These are phyloP conservation scores for Fonsecaea pugnacius DNA, from an alignment of 2,329 filamentous ascomycete species.

Conservation along the genomic window DNA sequence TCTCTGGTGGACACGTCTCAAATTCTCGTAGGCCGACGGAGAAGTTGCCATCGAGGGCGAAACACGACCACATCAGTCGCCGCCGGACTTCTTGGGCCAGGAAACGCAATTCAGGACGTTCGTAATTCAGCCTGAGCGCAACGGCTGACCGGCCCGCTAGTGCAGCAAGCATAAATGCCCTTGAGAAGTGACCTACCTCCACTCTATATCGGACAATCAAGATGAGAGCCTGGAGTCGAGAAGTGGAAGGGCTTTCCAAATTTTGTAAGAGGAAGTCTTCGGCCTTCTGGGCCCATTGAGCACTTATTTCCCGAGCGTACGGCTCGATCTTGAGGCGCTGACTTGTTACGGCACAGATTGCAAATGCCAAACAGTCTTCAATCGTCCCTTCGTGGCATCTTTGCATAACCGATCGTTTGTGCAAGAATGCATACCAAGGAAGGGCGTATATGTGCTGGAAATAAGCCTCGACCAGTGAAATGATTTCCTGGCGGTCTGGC, in stretches of 20 bases:
- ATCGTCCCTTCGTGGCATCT: conserved; percentile 27
- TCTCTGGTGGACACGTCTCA: conserved; percentile 52
- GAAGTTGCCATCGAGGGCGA: conserved; percentile 55
- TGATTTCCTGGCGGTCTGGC: conserved; percentile 14
- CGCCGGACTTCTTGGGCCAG: conserved; percentile 51
- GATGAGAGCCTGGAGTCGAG: conserved; percentile 30
- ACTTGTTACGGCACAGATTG: conserved; percentile 28
- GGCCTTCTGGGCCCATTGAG: conserved; percentile 24
- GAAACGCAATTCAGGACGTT: conserved; percentile 52
- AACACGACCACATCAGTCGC: conserved; percentile 56
- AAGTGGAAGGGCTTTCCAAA: conserved; percentile 26
- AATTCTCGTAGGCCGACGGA: conserved; percentile 55
- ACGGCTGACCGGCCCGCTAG: conserved; percentile 46
- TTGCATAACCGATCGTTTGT: conserved; percentile 40
- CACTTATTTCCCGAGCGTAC: conserved; percentile 16
- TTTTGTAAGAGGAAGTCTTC: conserved; percentile 25
- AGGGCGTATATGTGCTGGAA: conserved; percentile 40
- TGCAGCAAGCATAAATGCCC: conserved; percentile 32
- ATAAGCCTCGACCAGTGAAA: conserved; percentile 37
- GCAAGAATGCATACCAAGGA: conserved; percentile 40
- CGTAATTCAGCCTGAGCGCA: conserved; percentile 57
- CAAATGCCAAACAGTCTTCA: conserved; percentile 26
- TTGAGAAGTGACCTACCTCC: conserved; percentile 27
- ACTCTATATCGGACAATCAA: conserved; percentile 28
- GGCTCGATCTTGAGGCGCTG: conserved; percentile 27